Conservation (phyloP, 2,329 filamentous ascomycete genomes). For the Neofusicoccum parvum region DNA sequence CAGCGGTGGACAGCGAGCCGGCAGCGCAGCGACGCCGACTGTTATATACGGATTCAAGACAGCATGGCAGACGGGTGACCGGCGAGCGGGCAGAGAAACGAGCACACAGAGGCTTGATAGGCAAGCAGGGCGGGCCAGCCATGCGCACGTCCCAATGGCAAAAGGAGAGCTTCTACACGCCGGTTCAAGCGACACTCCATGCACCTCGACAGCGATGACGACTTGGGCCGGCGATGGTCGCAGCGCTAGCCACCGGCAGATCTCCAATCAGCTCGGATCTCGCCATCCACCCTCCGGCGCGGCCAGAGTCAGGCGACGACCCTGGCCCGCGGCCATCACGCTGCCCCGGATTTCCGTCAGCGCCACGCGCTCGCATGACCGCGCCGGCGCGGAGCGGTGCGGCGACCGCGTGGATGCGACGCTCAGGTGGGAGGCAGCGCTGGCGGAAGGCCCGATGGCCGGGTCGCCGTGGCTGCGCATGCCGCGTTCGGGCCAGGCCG, state of each 20-base stretch:
- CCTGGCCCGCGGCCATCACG: neutral
- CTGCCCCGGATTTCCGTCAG: constrained; percentile 8
- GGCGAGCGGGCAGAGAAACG: neutral
- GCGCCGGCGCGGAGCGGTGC: neutral
- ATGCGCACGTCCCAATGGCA: constrained; percentile 8
- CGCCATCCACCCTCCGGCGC: neutral
- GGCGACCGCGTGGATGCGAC: neutral
- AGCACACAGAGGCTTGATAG: neutral
- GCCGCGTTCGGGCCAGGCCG: neutral
- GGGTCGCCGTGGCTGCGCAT: neutral
- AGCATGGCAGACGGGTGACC: constrained; percentile 1
- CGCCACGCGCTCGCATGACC: constrained; percentile 15
- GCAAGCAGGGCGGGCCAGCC: neutral
- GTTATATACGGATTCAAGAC: constrained; percentile 8
- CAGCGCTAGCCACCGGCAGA: constrained; percentile 4
- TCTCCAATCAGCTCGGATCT: constrained; percentile 14
- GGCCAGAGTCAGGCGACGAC: constrained; percentile 10
- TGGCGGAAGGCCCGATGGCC: neutral
- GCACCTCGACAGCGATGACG: constrained; percentile 1
- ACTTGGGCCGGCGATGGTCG: neutral
- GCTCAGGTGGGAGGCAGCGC: neutral
- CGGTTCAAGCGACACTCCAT: neutral
- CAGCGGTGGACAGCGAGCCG: neutral
- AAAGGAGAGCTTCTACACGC: neutral
- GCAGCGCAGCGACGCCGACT: neutral